Percentiles rank a stretch among this genome's conserved stretches.
Evolutionary conservation across 2,329 filamentous ascomycete genomes (phyloP).

Genomic region (Hawksworthiomyces lignivorus): DNA sequence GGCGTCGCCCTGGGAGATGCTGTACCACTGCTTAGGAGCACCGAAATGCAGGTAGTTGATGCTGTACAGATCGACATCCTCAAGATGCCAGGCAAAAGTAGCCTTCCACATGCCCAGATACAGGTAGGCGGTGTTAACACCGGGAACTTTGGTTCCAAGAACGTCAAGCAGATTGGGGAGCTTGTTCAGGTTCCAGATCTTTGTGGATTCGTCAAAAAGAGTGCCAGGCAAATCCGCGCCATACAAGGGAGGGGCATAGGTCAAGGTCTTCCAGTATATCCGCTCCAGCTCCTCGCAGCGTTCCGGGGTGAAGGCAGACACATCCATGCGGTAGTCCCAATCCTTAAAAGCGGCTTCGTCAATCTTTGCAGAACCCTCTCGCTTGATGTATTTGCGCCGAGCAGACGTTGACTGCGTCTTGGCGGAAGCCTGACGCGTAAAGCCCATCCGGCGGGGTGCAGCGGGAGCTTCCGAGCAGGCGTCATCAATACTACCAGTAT

Average conservation of each 20-base stretch:
- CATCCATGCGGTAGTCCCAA: conserved; percentile 84
- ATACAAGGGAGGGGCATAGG: conserved; percentile 89
- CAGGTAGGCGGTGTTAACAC: conserved; percentile 95
- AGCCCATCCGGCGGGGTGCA: conserved; percentile 39
- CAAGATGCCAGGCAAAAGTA: conserved; percentile 97
- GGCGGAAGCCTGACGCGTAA: conserved; percentile 41
- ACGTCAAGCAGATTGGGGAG: conserved; percentile 90
- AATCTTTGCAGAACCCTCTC: conserved; percentile 68
- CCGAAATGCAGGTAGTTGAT: conserved; percentile 99
- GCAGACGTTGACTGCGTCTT: conserved; percentile 73
- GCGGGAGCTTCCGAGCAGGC: neutral
- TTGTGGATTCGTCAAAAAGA: conserved; percentile 78
- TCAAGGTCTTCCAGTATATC: conserved; percentile 94
- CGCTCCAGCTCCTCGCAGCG: conserved; percentile 91
- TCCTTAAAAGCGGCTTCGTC: conserved; percentile 86
- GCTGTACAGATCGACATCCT: conserved; percentile 97
- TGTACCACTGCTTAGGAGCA: conserved; percentile 99
- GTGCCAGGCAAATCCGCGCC: conserved; percentile 95
- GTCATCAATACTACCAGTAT: conserved; percentile 23
- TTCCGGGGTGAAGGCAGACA: conserved; percentile 83
- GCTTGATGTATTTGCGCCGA: conserved; percentile 75
- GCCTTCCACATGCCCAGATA: conserved; percentile 99
- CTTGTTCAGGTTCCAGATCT: conserved; percentile 90
- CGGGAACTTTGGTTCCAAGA: conserved; percentile 88
- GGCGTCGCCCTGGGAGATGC: conserved; percentile 92